Evolutionary conservation across 768 basidiomycete species (phyloP).

Genomic region (Gyrodon lividus): DNA sequence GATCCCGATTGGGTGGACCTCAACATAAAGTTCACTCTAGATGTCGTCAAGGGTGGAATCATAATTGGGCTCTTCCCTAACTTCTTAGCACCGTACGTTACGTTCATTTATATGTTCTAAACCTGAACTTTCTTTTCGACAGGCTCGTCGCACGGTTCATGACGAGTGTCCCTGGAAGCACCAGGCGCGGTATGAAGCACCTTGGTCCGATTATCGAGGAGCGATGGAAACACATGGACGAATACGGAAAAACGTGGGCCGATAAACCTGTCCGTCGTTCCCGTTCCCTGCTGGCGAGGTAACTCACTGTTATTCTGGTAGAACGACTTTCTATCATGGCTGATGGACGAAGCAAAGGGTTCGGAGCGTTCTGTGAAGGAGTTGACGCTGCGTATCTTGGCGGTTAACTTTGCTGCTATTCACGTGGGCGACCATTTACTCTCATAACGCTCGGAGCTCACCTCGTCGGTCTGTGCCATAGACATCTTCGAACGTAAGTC

Average conservation of each 20-base stretch:
- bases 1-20: slow-evolving; percentile 35
- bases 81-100: slow-evolving; percentile 32
- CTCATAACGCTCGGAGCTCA: neutral
- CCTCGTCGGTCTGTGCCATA: neutral
- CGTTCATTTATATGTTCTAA: no score
- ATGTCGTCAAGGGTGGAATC: slow-evolving; percentile 18
- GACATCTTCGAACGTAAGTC: slow-evolving; percentile 18
- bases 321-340: slow-evolving; percentile 35
- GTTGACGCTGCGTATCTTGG: slow-evolving; percentile 17
- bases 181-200: slow-evolving; percentile 8
- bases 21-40: slow-evolving; percentile 28
- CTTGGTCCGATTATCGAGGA: slow-evolving; percentile 33
- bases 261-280: slow-evolving; percentile 31
- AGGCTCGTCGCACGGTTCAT: slow-evolving; percentile 17
- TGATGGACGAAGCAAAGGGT: slow-evolving; percentile 25
- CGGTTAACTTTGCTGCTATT: slow-evolving; percentile 18
- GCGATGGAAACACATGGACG: slow-evolving; percentile 18
- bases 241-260: slow-evolving; percentile 25
- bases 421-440: slow-evolving; percentile 11
- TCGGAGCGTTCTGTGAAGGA: slow-evolving; percentile 13
- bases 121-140: neutral
- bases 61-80: slow-evolving; percentile 32
- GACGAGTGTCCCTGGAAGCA: slow-evolving; percentile 1
- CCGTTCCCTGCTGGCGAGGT: neutral
- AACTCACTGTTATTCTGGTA: neutral